phyloP scores from a whole-genome alignment of 2,329 filamentous ascomycete species.

The Fusarium domesticum region DNA sequence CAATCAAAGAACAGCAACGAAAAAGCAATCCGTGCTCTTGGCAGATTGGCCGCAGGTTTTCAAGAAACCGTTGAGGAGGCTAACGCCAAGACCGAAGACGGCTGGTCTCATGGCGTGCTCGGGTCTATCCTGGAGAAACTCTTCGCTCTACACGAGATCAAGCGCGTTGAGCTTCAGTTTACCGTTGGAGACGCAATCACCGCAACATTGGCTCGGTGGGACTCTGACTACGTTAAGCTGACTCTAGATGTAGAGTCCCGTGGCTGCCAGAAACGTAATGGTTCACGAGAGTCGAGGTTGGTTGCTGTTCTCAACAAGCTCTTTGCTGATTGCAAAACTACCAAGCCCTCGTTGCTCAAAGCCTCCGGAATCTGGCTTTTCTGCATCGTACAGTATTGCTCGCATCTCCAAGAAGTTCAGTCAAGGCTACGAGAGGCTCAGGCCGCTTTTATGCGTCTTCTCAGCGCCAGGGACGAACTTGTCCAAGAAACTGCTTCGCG shows the following conservation, averaged over 20 bases:
- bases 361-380: conserved; percentile 95
- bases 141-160: conserved; percentile 77
- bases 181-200: conserved; percentile 85
- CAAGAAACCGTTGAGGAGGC: conserved; percentile 34
- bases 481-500: conserved; percentile 94
- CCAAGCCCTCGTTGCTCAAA: conserved; percentile 86
- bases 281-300: conserved; percentile 43
- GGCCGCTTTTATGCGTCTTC: conserved; percentile 79
- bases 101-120: conserved; percentile 41
- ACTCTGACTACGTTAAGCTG: conserved; percentile 73
- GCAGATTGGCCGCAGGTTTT: conserved; percentile 67
- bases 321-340: conserved; percentile 72
- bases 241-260: conserved; percentile 69
- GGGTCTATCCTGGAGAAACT: conserved; percentile 63
- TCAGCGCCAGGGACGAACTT: conserved; percentile 86
- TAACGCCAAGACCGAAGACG: conserved; percentile 13
- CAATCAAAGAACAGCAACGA: conserved; percentile 80
- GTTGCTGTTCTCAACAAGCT: conserved; percentile 66
- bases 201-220: conserved; percentile 75
- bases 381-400: conserved; percentile 86
- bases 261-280: conserved; percentile 34
- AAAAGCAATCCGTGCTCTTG: conserved; percentile 75
- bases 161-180: conserved; percentile 85
- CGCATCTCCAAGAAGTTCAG: conserved; percentile 72
- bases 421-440: conserved; percentile 74